Evolutionary conservation across 2,329 filamentous ascomycete species (phyloP), one percentile per base, ranked within the genome.

Genomic region (Botrytis squamosa): DNA sequence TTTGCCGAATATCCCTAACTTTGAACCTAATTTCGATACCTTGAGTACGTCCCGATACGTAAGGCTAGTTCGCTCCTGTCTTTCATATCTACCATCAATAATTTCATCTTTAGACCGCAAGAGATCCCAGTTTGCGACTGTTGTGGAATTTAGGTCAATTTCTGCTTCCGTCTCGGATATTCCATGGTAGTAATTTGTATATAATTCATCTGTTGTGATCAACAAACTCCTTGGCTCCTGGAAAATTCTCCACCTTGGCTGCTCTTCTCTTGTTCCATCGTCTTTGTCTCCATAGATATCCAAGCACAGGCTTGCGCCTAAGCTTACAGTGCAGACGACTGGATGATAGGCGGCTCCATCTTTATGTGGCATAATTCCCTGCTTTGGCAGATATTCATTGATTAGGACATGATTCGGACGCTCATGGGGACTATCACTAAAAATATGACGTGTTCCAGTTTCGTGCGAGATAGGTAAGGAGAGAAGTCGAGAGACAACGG

Each of bases 291-390:
- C 85, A 81, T 92, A 90, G 22, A 98, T 85, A 78, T 97, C 91
- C 70, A 98, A 85, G 74, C 95, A 93, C 14, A 97, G 85, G 66
- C 89, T 89, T 16, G 89, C 89, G 0, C 93, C 93, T 12, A 99
- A 84, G 83, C 93, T 97, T 76, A 98, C 91, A 2, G 96, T 98
- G 76, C 94, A 96, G 20, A 98, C 95, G 22, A 97, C 90, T 1
- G 92, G 92, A 80, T 92, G 88, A 81, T 99, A 99, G 16, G 95
- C 93, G 14, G 88, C 84, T 2, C 95, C 96, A 82, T 99, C 95
- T 85, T 98, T 96, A 82, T 98, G 95, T 65, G 95, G 91, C 93
- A 98, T 97, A 77, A 98, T 98, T n/a, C 95, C 95, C 76, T 97
- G 89, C 2, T 93, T 93, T 0, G 93, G 90, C 1, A 87, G 86